Evolutionary conservation across 192 early-diverging fungal species (phyloP).

Genomic region (Kappamyces sp.): DNA sequence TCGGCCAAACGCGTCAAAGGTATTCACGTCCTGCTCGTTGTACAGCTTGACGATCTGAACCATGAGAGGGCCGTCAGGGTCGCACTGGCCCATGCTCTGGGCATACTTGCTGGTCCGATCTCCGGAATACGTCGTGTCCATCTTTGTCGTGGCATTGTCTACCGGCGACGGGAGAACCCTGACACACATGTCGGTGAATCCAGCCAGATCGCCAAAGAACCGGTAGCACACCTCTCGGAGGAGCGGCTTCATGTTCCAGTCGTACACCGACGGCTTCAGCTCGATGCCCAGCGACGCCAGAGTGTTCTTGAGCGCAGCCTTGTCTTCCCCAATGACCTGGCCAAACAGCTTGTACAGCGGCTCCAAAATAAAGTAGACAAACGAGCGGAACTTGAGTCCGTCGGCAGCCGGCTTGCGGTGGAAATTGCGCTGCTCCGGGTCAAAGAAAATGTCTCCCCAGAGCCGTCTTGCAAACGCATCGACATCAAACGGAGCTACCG

Average conservation of each 20-base stretch:
- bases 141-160: constrained; percentile 54
- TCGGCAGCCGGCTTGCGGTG: constrained; percentile 60
- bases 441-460: constrained; percentile 96
- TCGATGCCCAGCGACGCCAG: constrained; percentile 76
- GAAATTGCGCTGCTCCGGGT: constrained; percentile 74
- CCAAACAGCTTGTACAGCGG: constrained; percentile 92
- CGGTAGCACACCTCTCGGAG: constrained; percentile 72
- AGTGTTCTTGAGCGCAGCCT: constrained; percentile 58
- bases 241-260: constrained; percentile 80
- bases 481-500: constrained; percentile 51
- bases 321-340: constrained; percentile 77
- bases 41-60: constrained; percentile 89
- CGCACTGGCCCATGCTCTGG: constrained; percentile 69
- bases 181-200: constrained; percentile 88
- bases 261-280: constrained; percentile 70
- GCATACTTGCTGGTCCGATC: constrained; percentile 22
- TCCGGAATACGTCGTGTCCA: constrained; percentile 51
- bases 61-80: constrained; percentile 88
- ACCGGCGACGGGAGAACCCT: constrained; percentile 73
- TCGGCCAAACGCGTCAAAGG: constrained; percentile 88
- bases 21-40: constrained; percentile 76
- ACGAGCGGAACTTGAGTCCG: constrained; percentile 55
- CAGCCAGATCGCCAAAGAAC: constrained; percentile 83
- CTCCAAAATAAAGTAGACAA: constrained; percentile 94
- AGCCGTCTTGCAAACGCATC: constrained; percentile 83